These are phyloP conservation scores for Metschnikowia kunwiensis DNA, from an alignment of 805 yeast genomes.

Conservation along the genomic window DNA sequence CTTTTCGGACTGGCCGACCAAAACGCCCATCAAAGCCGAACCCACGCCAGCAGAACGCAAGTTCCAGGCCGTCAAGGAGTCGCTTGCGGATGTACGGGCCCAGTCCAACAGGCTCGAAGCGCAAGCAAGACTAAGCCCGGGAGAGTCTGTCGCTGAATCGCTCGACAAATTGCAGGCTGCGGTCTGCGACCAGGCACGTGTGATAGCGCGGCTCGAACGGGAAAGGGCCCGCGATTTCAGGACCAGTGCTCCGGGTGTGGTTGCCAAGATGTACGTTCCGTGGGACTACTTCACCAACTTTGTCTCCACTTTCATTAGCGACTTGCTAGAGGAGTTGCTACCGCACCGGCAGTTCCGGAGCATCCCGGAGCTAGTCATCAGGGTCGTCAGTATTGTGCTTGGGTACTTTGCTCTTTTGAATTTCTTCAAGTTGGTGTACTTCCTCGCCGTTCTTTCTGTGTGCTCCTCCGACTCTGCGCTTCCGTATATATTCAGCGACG, in stretches of 20 bases:
- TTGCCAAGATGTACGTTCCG: slow-evolving; percentile 3
- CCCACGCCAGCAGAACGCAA: not conserved
- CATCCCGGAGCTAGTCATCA: slow-evolving; percentile 3
- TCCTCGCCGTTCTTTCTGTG: slow-evolving; percentile 3
- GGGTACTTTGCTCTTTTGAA: slow-evolving; percentile 6
- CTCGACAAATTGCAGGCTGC: slow-evolving; percentile 7
- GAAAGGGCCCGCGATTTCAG: slow-evolving; percentile 1
- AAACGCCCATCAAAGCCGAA: not conserved
- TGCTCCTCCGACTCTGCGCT: slow-evolving; percentile 1
- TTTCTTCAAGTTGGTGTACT: slow-evolving; percentile 12
- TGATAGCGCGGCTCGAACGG: slow-evolving; percentile 6
- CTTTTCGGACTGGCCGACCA: not conserved
- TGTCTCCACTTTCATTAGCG: slow-evolving; percentile 2
- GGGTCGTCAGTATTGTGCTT: slow-evolving; percentile 4
- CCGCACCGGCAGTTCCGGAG: not conserved
- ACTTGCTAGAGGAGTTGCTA: slow-evolving; percentile 4
- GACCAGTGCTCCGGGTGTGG: slow-evolving; percentile 1
- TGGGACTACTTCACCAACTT: slow-evolving; percentile 6
- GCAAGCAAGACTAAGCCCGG: not conserved
- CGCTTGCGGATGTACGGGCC: slow-evolving; percentile 3
- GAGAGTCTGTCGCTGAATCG: slow-evolving; percentile 2
- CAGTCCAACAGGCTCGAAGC: slow-evolving; percentile 1
- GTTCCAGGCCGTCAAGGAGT: not conserved
- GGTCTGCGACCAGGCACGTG: slow-evolving; percentile 6
- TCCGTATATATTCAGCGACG: slow-evolving; percentile 1